phyloP scores from a whole-genome alignment of 495 filamentous ascomycete genomes.

The Antarctomyces pellizariae region DNA sequence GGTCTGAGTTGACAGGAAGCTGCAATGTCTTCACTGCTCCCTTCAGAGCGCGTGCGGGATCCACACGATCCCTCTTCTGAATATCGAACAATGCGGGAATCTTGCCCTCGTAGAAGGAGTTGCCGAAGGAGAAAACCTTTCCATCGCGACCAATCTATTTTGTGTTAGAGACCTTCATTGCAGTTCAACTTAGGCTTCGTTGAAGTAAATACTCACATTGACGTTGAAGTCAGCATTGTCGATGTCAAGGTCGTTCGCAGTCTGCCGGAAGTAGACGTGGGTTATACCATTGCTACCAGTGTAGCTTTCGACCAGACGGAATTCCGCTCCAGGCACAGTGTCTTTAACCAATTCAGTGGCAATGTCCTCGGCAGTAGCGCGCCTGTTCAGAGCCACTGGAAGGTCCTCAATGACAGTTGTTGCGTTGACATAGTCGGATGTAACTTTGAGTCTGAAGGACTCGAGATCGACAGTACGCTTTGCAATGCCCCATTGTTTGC shows the following conservation, averaged over 20 bases:
- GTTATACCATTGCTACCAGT: constrained; percentile 22
- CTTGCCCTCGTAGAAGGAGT: constrained; percentile 18
- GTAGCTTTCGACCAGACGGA: constrained; percentile 21
- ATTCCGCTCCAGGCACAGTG: constrained; percentile 12
- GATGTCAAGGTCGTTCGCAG: constrained; percentile 25
- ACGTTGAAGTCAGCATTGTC: constrained; percentile 33
- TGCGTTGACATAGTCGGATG: no score
- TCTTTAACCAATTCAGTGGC: constrained; percentile 11
- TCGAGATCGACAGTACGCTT: no score
- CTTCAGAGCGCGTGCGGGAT: constrained; percentile 15
- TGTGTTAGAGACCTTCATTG: constrained; percentile 7
- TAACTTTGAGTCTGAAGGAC: no score
- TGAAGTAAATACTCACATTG: constrained; percentile 18
- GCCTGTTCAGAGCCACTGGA: no score
- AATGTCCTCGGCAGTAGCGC: no score
- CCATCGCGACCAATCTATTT: constrained; percentile 17
- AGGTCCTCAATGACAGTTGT: no score
- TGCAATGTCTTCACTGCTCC: constrained; percentile 13
- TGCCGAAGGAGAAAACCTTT: constrained; percentile 20
- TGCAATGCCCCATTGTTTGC: no score
- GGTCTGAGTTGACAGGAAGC: constrained; percentile 14
- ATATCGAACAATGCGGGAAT: constrained; percentile 14
- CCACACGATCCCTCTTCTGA: constrained; percentile 15
- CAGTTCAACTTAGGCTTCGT: not conserved
- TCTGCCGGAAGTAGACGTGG: constrained; percentile 30